Base-by-base conservation (phyloP, 2,329 filamentous ascomycete species). In the Colletotrichum tamarilloi region DNA sequence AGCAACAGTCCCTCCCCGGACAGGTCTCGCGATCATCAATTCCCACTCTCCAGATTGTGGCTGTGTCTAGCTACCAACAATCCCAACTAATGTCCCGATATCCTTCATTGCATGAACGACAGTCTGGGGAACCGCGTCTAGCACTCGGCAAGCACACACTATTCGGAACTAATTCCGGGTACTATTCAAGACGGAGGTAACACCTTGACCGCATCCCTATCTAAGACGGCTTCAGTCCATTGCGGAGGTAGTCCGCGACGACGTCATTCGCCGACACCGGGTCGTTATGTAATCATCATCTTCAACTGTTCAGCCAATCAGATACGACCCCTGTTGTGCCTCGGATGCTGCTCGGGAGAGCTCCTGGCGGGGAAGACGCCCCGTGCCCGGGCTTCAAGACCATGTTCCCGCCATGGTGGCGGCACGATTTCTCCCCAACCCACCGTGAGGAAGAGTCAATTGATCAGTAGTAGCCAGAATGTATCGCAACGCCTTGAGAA, bases 211-310 rank as follows among this genome's bases (percentile, higher is more conserved):
- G 8, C 42, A 35, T 42, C 11, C 11, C 28, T 26, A 26, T 2
- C 32, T 9, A 30, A n/a, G 38, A 35, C 28, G 14, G n/a, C 7
- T 53, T 53, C 14, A 12, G 32, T 56, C 32, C 49, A 9, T 57
- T 60, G 30, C 30, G 24, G 24, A 24, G 19, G 38, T 22, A 38
- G 30, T 19, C 58, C 24, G 59, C 38, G 32, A 70, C 67, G 70
- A 73, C 70, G 67, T 73, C 70, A 73, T 73, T 57, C 53, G 67
- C 70, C 70, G 67, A 73, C 60, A 65, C 60, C 60, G 70, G 67
- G 19, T 28, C 14, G 11, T 70, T 73, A 70, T 16, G 67, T 73
- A 73, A 73, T 58, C 70, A 7, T 24, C n/a, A 2, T 5, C 30
- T 14, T 19, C 14, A 3, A 14, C 1, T 3, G 24, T 9, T 5